phyloP scores from a whole-genome alignment of 768 basidiomycete genomes.

The Holtermannia corniformis region DNA sequence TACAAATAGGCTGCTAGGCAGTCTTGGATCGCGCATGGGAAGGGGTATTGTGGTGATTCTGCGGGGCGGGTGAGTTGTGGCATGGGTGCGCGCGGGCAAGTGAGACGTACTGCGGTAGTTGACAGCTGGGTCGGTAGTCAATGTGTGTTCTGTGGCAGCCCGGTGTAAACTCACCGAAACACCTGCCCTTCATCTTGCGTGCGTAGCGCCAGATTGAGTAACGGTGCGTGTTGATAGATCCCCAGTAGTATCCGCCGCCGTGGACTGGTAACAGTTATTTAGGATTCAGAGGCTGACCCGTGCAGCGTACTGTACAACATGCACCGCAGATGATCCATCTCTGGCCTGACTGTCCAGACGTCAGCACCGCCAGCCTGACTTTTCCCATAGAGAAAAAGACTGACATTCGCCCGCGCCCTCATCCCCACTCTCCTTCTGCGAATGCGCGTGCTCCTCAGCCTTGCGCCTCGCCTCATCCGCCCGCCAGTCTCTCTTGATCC shows the following conservation, averaged over 20 bases:
- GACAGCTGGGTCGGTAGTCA: constrained; percentile 34
- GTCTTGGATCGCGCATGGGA: constrained; percentile 80
- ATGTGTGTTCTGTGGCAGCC: constrained; percentile 11
- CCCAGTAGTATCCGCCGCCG: constrained; percentile 42
- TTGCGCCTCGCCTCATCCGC: constrained; percentile 47
- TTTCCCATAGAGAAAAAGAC: neutral
- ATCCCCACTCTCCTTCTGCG: constrained; percentile 10
- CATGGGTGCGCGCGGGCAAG: neutral
- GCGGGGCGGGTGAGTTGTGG: neutral
- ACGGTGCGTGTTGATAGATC: constrained; percentile 42
- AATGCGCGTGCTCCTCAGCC: constrained; percentile 9
- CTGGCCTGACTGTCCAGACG: constrained; percentile 42
- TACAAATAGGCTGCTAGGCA: constrained; percentile 80
- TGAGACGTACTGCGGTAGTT: constrained; percentile 48
- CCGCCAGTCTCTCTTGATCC: constrained; percentile 70
- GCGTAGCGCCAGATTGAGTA: constrained; percentile 65
- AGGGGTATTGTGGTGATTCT: constrained; percentile 86
- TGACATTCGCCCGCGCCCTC: constrained; percentile 6
- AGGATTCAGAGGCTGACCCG: neutral
- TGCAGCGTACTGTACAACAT: constrained; percentile 66
- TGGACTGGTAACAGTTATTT: constrained; percentile 27
- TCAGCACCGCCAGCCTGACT: constrained; percentile 4
- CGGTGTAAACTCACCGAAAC: constrained; percentile 50
- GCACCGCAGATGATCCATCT: constrained; percentile 77
- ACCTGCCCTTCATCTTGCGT: constrained; percentile 83